These are phyloP conservation scores for Pythium plurisporium DNA, from an alignment of 352 stramenopile genomes.

Conservation along the genomic window DNA sequence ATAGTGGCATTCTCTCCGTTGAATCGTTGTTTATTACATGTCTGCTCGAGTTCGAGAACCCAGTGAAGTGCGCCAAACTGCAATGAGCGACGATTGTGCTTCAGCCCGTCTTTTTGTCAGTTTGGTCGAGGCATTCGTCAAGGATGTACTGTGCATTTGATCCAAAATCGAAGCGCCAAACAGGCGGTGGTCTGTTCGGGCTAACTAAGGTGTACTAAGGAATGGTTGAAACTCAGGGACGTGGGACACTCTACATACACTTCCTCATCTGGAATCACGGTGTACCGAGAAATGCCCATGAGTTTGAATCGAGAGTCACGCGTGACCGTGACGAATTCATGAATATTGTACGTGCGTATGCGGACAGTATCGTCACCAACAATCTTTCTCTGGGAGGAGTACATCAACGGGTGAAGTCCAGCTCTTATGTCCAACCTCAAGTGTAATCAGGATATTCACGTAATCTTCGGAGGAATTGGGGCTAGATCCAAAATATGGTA, in stretches of 20 bases:
- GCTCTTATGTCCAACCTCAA: conserved; percentile 7
- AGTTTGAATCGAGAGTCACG: background rate
- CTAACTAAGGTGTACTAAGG: conserved; percentile 10
- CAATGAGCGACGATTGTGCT: conserved; percentile 16
- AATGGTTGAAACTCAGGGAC: conserved; percentile 16
- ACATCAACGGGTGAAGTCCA: conserved; percentile 11
- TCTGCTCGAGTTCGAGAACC: background rate
- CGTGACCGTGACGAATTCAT: background rate
- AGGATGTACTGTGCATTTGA: conserved; percentile 7
- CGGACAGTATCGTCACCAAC: background rate
- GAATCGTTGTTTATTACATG: conserved; percentile 5
- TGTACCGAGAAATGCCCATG: background rate
- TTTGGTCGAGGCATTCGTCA: conserved; percentile 11
- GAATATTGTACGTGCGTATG: background rate
- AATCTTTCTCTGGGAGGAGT: background rate
- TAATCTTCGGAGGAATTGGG: conserved; percentile 13
- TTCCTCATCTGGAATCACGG: conserved; percentile 8
- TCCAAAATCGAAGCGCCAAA: background rate
- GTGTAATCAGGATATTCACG: conserved; percentile 18
- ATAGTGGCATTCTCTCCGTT: conserved; percentile 8
- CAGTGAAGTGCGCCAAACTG: conserved; percentile 2
- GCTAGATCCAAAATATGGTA: conserved; percentile 13
- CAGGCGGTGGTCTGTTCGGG: conserved; percentile 6
- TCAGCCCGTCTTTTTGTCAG: conserved; percentile 13
- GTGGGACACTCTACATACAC: conserved; percentile 11